Percentiles rank a stretch among this genome's conserved stretches.
Conservation (phyloP, 768 basidiomycete species). For the Boletellus ananas region DNA sequence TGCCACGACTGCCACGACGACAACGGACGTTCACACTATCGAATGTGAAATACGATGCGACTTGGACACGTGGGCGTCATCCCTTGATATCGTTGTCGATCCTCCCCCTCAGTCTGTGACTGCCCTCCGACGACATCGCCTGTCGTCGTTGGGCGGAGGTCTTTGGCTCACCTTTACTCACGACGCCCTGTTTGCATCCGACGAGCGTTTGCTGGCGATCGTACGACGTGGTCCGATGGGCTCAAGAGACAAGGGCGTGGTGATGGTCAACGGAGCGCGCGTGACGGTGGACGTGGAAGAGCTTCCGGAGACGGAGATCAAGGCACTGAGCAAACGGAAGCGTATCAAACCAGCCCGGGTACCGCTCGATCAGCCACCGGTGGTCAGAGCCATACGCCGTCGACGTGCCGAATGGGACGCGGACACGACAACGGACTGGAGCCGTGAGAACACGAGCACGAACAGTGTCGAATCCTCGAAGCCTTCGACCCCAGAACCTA, state of each 20-base stretch:
- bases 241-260: slow-evolving; percentile 70
- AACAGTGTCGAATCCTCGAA: slow-evolving; percentile 18
- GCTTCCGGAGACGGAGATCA: slow-evolving; percentile 81
- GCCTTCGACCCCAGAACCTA: slow-evolving; percentile 20
- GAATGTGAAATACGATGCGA: slow-evolving; percentile 93
- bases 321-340: slow-evolving; percentile 77
- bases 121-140: slow-evolving; percentile 79
- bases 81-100: slow-evolving; percentile 86
- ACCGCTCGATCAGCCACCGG: slow-evolving; percentile 91
- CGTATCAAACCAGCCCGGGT: slow-evolving; percentile 81
- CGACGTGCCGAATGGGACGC: slow-evolving; percentile 72
- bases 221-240: slow-evolving; percentile 65
- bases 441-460: slow-evolving; percentile 10
- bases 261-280: slow-evolving; percentile 88
- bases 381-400: slow-evolving; percentile 64
- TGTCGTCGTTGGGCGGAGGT: slow-evolving; percentile 86
- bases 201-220: slow-evolving; percentile 71
- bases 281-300: slow-evolving; percentile 86
- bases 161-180: slow-evolving; percentile 92
- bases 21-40: slow-evolving; percentile 46
- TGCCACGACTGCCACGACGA: slow-evolving; percentile 4
- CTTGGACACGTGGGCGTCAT: slow-evolving; percentile 80
- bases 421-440: slow-evolving; percentile 35
- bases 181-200: slow-evolving; percentile 70
- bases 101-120: slow-evolving; percentile 84